These are phyloP conservation scores for Komagataella ulmi DNA, from an alignment of 805 yeast genomes.

Conservation along the genomic window DNA sequence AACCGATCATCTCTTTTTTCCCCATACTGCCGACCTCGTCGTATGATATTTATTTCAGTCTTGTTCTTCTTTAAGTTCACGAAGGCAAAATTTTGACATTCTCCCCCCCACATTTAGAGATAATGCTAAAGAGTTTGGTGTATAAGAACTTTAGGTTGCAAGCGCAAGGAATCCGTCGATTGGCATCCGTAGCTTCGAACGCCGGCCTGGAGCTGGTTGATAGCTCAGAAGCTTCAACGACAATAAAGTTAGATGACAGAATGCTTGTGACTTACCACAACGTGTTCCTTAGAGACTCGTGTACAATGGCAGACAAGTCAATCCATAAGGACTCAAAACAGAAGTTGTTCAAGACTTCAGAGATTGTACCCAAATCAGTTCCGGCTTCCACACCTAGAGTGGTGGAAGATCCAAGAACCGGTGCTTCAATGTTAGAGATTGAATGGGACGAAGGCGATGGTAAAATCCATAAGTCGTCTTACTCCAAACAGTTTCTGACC, in stretches of 20 bases:
- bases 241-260: conserved; percentile 2
- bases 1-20: not conserved
- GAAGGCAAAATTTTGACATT: not conserved
- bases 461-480: conserved; percentile 14
- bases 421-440: conserved; percentile 23
- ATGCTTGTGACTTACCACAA: conserved; percentile 25
- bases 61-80: not conserved
- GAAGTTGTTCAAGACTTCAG: conserved; percentile 51
- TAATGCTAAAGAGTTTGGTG: not conserved
- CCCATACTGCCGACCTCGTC: not conserved
- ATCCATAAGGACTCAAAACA: conserved; percentile 46
- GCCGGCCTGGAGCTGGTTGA: not conserved
- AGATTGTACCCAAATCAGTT: conserved; percentile 20
- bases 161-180: not conserved
- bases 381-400: conserved; percentile 23
- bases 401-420: conserved; percentile 6
- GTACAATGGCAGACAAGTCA: conserved; percentile 26
- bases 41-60: not conserved
- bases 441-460: conserved; percentile 34
- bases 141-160: not conserved
- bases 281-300: conserved; percentile 55
- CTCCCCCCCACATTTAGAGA: not conserved
- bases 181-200: not conserved
- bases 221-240: not conserved
- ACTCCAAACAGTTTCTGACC: conserved; percentile 31